phyloP scores from a whole-genome alignment of 805 yeast species.

The Kuraishia hungarica region DNA sequence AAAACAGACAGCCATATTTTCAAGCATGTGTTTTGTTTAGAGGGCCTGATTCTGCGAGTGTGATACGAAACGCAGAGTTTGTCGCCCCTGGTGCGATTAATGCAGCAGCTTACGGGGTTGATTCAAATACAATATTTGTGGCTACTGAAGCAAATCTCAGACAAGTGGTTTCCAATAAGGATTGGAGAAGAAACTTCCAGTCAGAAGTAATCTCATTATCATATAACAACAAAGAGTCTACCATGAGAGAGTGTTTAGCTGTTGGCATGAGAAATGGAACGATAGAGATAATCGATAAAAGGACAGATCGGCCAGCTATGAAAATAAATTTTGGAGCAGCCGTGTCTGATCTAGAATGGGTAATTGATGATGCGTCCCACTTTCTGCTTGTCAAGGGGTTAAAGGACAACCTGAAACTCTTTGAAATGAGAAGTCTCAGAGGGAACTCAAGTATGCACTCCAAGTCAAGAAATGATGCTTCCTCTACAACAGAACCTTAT shows the following conservation, averaged over 20 bases:
- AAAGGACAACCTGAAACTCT: not conserved
- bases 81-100: not conserved
- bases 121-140: not conserved
- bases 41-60: not conserved
- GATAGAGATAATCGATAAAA: not conserved
- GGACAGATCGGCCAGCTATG: not conserved
- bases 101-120: not conserved
- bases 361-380: not conserved
- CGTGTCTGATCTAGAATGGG: not conserved
- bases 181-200: not conserved
- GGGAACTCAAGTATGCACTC: not conserved
- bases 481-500: not conserved
- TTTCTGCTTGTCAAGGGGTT: not conserved
- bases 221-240: not conserved
- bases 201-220: not conserved
- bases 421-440: not conserved
- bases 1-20: not conserved
- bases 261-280: not conserved
- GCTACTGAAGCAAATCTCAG: not conserved
- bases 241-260: not conserved
- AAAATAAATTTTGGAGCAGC: not conserved
- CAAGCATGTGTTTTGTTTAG: not conserved
- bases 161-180: not conserved
- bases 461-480: not conserved
- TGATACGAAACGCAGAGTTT: not conserved